phyloP scores from a whole-genome alignment of 2,329 filamentous ascomycete species.

The Trichocomaceae sp. region DNA sequence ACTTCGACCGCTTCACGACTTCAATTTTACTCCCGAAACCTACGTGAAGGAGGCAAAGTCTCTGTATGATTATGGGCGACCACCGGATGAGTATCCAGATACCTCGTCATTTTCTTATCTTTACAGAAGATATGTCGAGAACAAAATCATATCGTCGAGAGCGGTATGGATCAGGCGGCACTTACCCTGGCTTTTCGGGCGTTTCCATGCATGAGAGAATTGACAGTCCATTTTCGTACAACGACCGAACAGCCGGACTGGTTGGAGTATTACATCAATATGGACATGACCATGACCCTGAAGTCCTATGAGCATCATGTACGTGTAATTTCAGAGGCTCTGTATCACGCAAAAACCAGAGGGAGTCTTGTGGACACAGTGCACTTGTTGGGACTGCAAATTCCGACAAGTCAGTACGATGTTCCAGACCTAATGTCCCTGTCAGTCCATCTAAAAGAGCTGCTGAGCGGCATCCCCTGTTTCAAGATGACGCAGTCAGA shows the following conservation, averaged over 20 bases:
- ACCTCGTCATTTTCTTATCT: not conserved
- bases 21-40: not conserved
- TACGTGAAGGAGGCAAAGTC: constrained; percentile 12
- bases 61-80: not conserved
- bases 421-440: not conserved
- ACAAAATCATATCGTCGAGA: not conserved
- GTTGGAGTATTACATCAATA: not conserved
- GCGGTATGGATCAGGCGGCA: not conserved
- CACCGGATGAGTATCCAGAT: not conserved
- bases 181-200: not conserved
- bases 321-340: not conserved
- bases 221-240: not conserved
- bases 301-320: constrained; percentile 1
- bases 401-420: not conserved
- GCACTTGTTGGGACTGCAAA: not conserved
- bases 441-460: not conserved
- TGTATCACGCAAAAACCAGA: not conserved
- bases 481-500: not conserved
- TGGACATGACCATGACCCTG: constrained; percentile 2
- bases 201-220: not conserved
- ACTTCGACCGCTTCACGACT: constrained; percentile 14
- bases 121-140: not conserved
- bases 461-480: not conserved
- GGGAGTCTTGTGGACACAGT: not conserved
- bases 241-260: not conserved